Evolutionary conservation across 1,139 yeast species (phyloP).

Genomic region (Pichia sp.): DNA sequence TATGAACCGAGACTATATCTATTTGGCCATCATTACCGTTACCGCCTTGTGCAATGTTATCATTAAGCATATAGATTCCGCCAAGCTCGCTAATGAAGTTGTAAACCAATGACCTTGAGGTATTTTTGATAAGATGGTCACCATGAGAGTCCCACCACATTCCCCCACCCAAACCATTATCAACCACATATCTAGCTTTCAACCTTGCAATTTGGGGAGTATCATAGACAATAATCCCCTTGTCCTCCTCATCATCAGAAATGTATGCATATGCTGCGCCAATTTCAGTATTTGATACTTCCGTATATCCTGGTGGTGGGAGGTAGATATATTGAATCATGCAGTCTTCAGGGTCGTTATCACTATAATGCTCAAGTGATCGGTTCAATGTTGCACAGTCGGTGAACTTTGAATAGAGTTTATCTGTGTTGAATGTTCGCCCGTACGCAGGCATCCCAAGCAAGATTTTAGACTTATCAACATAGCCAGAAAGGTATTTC

Average conservation of each 20-base stretch:
- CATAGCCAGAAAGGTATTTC: slow-evolving; percentile 29
- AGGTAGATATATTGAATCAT: slow-evolving; percentile 17
- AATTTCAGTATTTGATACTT: slow-evolving; percentile 42
- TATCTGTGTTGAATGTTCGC: slow-evolving; percentile 54
- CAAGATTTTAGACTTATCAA: slow-evolving; percentile 39
- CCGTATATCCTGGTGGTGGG: slow-evolving; percentile 28
- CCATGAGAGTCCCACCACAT: slow-evolving; percentile 96
- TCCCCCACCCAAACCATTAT: slow-evolving; percentile 62
- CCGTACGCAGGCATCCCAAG: slow-evolving; percentile 92
- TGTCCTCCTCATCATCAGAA: slow-evolving; percentile 12
- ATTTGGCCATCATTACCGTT: background rate
- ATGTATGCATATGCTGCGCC: slow-evolving; percentile 54
- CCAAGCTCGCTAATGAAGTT: slow-evolving; percentile 39
- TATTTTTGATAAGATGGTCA: slow-evolving; percentile 34
- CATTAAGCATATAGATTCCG: slow-evolving; percentile 19
- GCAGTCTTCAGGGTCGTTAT: slow-evolving; percentile 13
- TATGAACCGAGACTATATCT: background rate
- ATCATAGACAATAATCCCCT: slow-evolving; percentile 58
- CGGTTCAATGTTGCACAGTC: slow-evolving; percentile 41
- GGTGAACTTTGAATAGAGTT: slow-evolving; percentile 29
- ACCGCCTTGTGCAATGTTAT: background rate
- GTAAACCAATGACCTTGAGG: slow-evolving; percentile 33
- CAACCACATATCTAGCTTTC: slow-evolving; percentile 55
- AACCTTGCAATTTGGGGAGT: slow-evolving; percentile 41
- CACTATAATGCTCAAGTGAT: slow-evolving; percentile 1